phyloP scores from a whole-genome alignment of 1,284 basidiomycete genomes.

The Cutaneotrichosporon sp. region DNA sequence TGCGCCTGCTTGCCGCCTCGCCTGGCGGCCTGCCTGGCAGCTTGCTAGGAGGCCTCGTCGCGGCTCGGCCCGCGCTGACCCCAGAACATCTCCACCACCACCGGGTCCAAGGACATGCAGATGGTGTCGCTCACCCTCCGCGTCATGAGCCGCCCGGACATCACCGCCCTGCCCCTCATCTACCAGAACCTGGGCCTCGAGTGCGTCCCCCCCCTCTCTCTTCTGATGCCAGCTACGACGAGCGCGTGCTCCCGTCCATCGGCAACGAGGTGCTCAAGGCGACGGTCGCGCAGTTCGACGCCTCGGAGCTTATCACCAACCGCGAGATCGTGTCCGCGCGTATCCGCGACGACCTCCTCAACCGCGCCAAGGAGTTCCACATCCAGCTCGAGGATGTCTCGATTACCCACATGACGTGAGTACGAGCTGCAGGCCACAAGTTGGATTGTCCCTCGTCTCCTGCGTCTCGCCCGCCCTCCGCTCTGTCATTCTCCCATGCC shows the following conservation, averaged over 20 bases:
- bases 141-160: slow-evolving; percentile 91
- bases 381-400: slow-evolving; percentile 97
- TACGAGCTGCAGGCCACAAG: too few relatives aligned
- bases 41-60: too few relatives aligned
- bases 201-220: slow-evolving; percentile 26
- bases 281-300: slow-evolving; percentile 96
- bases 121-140: slow-evolving; percentile 90
- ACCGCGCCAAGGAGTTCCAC: slow-evolving; percentile 86
- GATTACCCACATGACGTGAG: slow-evolving; percentile 56
- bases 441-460: too few relatives aligned
- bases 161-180: slow-evolving; percentile 83
- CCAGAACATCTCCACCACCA: slow-evolving; percentile 14
- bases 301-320: slow-evolving; percentile 84
- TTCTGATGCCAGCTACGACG: slow-evolving; percentile 96
- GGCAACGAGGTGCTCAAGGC: slow-evolving; percentile 98
- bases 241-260: slow-evolving; percentile 88
- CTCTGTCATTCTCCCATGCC: too few relatives aligned
- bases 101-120: slow-evolving; percentile 18
- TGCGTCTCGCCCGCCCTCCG: neutral
- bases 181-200: slow-evolving; percentile 94
- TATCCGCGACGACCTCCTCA: slow-evolving; percentile 85
- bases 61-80: neutral
- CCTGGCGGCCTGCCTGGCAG: neutral
- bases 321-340: slow-evolving; percentile 62
- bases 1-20: too few relatives aligned